Percentiles rank a stretch among this genome's conserved stretches.
These are phyloP conservation scores for Xylariaceae sp. DNA, from an alignment of 2,329 filamentous ascomycete species.

Conservation along the genomic window DNA sequence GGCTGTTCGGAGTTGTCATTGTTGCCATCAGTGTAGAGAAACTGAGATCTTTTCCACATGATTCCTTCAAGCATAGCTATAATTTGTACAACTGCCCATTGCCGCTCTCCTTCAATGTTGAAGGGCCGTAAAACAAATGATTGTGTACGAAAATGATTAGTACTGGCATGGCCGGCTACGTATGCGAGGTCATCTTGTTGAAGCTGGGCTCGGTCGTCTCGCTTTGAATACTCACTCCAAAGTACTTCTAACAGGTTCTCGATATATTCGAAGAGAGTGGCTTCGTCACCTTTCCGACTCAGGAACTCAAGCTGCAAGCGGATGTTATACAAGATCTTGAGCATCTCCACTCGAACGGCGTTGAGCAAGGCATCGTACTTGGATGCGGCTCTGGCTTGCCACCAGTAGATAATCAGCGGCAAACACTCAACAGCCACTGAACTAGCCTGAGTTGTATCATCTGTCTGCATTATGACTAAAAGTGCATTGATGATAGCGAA, in stretches of 20 bases:
- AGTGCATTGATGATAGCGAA: slow-evolving; percentile 74
- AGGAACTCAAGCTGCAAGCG: slow-evolving; percentile 60
- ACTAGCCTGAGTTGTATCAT: slow-evolving; percentile 61
- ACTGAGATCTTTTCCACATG: slow-evolving; percentile 32
- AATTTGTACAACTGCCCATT: slow-evolving; percentile 57
- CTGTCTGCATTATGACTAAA: slow-evolving; percentile 60
- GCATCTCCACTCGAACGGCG: slow-evolving; percentile 69
- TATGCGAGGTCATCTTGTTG: slow-evolving; percentile 74
- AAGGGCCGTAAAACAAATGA: slow-evolving; percentile 52
- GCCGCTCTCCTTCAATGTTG: slow-evolving; percentile 52
- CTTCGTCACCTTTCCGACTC: slow-evolving; percentile 40
- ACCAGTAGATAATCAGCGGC: slow-evolving; percentile 69
- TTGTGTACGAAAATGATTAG: slow-evolving; percentile 44
- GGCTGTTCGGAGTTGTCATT: slow-evolving; percentile 49
- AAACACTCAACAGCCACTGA: slow-evolving; percentile 58
- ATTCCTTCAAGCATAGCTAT: slow-evolving; percentile 55
- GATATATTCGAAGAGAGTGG: slow-evolving; percentile 44
- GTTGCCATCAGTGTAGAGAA: slow-evolving; percentile 23
- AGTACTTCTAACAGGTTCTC: slow-evolving; percentile 66
- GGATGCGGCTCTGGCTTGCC: slow-evolving; percentile 65
- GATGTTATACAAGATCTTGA: slow-evolving; percentile 65
- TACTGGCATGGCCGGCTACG: slow-evolving; percentile 40
- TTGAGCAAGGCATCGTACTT: slow-evolving; percentile 56
- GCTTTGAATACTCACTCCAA: slow-evolving; percentile 72
- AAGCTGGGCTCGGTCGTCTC: slow-evolving; percentile 66